A percentile compares a stretch with the other conserved stretches of the same genome.
These are phyloP conservation scores for Kwoniella newhampshirensis DNA, from an alignment of 768 basidiomycete genomes.

Conservation along the genomic window DNA sequence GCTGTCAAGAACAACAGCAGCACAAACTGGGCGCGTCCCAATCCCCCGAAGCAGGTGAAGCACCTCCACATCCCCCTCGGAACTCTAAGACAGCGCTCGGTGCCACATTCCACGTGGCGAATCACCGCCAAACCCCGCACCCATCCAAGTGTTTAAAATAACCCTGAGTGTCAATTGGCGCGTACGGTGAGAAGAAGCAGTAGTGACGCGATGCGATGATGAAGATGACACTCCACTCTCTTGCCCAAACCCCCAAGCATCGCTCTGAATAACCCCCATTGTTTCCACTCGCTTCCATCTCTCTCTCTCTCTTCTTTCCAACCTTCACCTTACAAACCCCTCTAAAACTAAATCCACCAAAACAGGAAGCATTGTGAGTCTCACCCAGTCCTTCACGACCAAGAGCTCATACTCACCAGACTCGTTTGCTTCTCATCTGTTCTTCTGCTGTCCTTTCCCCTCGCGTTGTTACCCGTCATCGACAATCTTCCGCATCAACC, in stretches of 20 bases:
- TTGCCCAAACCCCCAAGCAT: not conserved
- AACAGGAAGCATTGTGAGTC: conserved; percentile 25
- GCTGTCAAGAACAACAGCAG: no score
- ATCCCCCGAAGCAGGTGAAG: no score
- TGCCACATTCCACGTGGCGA: conserved; percentile 19
- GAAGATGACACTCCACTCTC: conserved; percentile 1
- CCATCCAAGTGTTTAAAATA: not conserved
- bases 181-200: not conserved
- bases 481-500: no score
- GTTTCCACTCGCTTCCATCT: conserved; percentile 7
- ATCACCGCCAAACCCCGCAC: not conserved
- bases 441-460: not conserved
- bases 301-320: conserved; percentile 14
- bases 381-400: not conserved
- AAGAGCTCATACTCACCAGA: conserved; percentile 41
- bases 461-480: not conserved
- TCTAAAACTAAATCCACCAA: conserved; percentile 8
- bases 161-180: not conserved
- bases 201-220: conserved; percentile 14
- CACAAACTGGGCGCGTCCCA: no score
- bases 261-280: no score
- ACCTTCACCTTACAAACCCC: no score
- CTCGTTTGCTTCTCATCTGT: conserved; percentile 8
- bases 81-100: not conserved
- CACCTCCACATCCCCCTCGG: not conserved